Conservation (phyloP, 208 protist genomes). For the Blechomonas ayalai region DNA sequence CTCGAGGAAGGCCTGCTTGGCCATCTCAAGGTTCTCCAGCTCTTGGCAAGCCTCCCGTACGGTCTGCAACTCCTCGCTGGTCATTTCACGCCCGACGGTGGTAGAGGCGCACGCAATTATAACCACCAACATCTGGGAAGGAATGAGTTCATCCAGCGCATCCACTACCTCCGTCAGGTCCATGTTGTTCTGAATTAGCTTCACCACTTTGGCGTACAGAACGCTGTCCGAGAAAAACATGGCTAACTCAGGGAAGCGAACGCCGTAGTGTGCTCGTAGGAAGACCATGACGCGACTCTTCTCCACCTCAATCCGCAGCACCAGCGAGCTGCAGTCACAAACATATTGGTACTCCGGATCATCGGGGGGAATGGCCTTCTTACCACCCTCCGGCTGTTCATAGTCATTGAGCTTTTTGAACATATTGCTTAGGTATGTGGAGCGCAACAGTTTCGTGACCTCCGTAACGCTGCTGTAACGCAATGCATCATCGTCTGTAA, state of each 20-base stretch:
- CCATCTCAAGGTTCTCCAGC: conserved; percentile 86
- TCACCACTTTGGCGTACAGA: conserved; percentile 80
- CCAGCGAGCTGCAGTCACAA: conserved; percentile 79
- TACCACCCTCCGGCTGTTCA: conserved; percentile 40
- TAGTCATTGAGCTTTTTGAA: conserved; percentile 67
- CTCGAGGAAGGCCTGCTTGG: conserved; percentile 89
- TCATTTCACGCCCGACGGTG: conserved; percentile 63
- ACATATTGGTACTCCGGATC: conserved; percentile 88
- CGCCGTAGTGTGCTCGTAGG: conserved; percentile 79
- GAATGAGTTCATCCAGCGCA: conserved; percentile 71
- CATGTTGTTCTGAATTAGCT: conserved; percentile 77
- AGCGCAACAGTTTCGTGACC: conserved; percentile 70
- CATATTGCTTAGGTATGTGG: conserved; percentile 68
- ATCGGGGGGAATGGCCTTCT: conserved; percentile 76
- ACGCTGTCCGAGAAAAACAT: conserved; percentile 85
- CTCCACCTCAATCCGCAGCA: conserved; percentile 85
- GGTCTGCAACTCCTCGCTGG: conserved; percentile 41
- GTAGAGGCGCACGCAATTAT: conserved; percentile 85
- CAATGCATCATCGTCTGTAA: conserved; percentile 74
- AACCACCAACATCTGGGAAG: conserved; percentile 79
- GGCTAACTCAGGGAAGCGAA: conserved; percentile 84
- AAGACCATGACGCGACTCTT: conserved; percentile 85
- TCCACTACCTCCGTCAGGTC: conserved; percentile 58
- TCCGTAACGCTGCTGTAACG: conserved; percentile 79
- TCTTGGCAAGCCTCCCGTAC: conserved; percentile 81